These are phyloP conservation scores for Tolypocladium ophioglossoides DNA, from an alignment of 2,329 filamentous ascomycete species.

Conservation along the genomic window DNA sequence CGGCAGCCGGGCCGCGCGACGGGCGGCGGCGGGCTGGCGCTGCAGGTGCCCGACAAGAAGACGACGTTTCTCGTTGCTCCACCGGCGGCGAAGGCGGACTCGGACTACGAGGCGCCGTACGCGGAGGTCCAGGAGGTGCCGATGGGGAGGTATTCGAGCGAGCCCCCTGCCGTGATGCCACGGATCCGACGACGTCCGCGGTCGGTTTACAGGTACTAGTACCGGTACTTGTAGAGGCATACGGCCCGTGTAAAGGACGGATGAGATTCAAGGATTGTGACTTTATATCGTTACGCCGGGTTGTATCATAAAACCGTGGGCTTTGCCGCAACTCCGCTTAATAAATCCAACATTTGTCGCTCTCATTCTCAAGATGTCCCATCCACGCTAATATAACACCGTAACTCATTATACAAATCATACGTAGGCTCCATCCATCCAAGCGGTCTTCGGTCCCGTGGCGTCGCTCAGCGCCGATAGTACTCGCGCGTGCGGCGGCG, in stretches of 20 bases:
- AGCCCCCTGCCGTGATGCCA: background rate
- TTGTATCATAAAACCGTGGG: background rate
- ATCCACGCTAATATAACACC: background rate
- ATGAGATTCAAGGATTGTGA: background rate
- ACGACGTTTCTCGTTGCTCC: background rate
- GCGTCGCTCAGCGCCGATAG: slow-evolving; percentile 8
- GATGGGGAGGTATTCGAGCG: background rate
- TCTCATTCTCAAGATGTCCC: background rate
- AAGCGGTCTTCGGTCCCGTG: background rate
- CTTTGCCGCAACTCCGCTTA: background rate
- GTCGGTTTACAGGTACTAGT: background rate
- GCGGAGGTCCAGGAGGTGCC: background rate
- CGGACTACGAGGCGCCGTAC: background rate
- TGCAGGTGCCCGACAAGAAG: background rate
- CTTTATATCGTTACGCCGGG: background rate
- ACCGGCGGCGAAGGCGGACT: background rate
- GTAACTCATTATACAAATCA: background rate
- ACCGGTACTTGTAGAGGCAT: too few species aligned
- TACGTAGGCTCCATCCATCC: background rate
- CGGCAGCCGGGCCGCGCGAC: slow-evolving; percentile 1
- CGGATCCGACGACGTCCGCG: background rate
- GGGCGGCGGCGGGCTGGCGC: background rate
- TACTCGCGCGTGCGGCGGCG: slow-evolving; percentile 21
- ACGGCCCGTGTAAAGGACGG: background rate
- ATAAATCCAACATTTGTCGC: background rate